Percentiles rank a stretch among this genome's conserved stretches.
Conservation (phyloP, 2,329 filamentous ascomycete species). For the Microcyclospora tardicrescens region DNA sequence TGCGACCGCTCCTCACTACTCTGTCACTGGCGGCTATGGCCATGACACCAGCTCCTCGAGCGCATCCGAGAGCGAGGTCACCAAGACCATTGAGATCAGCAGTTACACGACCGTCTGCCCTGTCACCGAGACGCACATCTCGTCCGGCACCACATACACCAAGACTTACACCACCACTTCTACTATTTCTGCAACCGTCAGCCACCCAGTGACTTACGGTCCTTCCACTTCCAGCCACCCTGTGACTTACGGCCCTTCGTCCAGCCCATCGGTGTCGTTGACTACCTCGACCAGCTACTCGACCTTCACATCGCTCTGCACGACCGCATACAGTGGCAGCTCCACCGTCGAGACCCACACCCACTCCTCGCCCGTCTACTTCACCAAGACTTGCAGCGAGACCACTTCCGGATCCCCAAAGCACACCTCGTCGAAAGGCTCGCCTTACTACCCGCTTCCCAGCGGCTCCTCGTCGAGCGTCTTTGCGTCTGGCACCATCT, state of each 20-base stretch:
- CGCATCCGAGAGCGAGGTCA: background rate
- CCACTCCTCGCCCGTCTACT: background rate
- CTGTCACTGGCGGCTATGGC: background rate
- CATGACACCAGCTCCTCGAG: background rate
- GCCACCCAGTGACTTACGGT: background rate
- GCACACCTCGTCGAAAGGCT: background rate
- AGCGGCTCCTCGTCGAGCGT: slow-evolving; percentile 1
- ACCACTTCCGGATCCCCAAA: background rate
- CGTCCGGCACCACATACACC: slow-evolving; percentile 26
- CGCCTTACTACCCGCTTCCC: background rate
- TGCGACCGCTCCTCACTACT: background rate
- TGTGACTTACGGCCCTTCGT: background rate
- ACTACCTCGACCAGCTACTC: background rate
- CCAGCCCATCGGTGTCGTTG: slow-evolving; percentile 1
- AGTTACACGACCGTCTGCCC: slow-evolving; percentile 14
- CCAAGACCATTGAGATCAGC: slow-evolving; percentile 1
- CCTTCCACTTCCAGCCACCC: background rate
- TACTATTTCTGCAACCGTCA: slow-evolving; percentile 10
- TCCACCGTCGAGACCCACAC: too few relatives aligned
- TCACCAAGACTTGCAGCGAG: background rate
- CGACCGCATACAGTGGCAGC: too few relatives aligned
- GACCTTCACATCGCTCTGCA: background rate
- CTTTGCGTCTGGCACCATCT: slow-evolving; percentile 1
- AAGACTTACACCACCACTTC: slow-evolving; percentile 34
- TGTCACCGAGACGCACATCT: slow-evolving; percentile 17